Evolutionary conservation across 2,329 filamentous ascomycete species (phyloP).

Genomic region (Microthyrium microscopicum): DNA sequence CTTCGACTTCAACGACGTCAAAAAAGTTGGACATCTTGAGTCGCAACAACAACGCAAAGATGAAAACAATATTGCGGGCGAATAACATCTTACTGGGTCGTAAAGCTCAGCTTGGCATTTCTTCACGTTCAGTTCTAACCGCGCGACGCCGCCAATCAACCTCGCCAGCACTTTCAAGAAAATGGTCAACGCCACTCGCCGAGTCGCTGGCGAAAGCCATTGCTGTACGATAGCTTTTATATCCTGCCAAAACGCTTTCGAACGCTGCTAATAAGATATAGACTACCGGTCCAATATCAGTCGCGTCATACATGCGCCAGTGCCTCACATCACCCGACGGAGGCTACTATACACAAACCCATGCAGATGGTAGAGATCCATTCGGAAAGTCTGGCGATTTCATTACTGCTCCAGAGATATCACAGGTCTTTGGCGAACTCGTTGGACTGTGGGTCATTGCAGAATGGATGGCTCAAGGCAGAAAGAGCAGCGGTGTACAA

Average conservation of each 20-base stretch:
- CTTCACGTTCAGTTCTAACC: background rate
- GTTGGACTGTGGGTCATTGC: slow-evolving; percentile 88
- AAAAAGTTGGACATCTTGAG: no score
- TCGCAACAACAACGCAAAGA: no score
- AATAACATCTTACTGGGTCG: no score
- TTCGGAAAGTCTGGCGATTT: slow-evolving; percentile 94
- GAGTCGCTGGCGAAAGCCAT: slow-evolving; percentile 79
- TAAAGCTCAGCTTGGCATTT: no score
- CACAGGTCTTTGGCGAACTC: slow-evolving; percentile 89
- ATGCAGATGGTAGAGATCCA: slow-evolving; percentile 55
- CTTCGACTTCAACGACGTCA: no score
- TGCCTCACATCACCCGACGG: slow-evolving; percentile 81
- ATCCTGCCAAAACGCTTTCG: background rate
- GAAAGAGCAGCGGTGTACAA: slow-evolving; percentile 56
- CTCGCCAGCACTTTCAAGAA: slow-evolving; percentile 22
- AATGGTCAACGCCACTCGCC: slow-evolving; percentile 87
- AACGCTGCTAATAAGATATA: slow-evolving; percentile 23
- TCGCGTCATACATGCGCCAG: slow-evolving; percentile 97
- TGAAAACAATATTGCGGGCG: no score
- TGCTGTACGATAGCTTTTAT: slow-evolving; percentile 36
- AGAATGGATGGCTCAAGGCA: slow-evolving; percentile 89
- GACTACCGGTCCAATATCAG: slow-evolving; percentile 77
- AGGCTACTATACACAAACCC: slow-evolving; percentile 79
- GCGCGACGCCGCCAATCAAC: slow-evolving; percentile 4
- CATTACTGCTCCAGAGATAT: slow-evolving; percentile 93